Evolutionary conservation across 2,329 filamentous ascomycete species (phyloP).

Genomic region (Fusarium decemcellulare): DNA sequence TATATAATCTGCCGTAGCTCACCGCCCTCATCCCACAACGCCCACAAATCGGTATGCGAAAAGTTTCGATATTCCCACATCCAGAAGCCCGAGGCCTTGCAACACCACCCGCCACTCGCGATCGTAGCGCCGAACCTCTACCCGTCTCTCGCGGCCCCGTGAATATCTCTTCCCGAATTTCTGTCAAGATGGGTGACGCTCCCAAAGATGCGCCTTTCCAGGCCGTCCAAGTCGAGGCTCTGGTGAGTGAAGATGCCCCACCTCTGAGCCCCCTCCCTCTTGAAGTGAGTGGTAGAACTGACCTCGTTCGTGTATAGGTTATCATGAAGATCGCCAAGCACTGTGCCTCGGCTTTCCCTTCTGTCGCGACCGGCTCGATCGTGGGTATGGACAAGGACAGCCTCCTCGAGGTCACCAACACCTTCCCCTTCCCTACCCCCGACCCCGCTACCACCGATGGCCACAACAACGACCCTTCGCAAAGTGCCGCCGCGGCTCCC

Average conservation of each 20-base stretch:
- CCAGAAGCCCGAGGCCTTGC: constrained; percentile 46
- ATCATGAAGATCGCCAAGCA: constrained; percentile 99
- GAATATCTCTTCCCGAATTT: constrained; percentile 41
- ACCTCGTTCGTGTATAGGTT: constrained; percentile 68
- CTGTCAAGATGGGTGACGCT: constrained; percentile 69
- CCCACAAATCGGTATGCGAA: constrained; percentile 60
- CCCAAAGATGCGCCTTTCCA: constrained; percentile 80
- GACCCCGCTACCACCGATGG: constrained; percentile 78
- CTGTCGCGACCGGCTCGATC: constrained; percentile 88
- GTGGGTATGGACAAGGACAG: constrained; percentile 92
- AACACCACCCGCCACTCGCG: constrained; percentile 47
- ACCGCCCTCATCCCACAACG: constrained; percentile 60
- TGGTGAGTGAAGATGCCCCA: constrained; percentile 74
- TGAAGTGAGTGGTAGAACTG: constrained; percentile 43
- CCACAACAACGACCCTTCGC: constrained; percentile 82
- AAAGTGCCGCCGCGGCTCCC: constrained; percentile 87
- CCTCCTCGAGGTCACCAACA: constrained; percentile 91
- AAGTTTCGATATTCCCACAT: constrained; percentile 60
- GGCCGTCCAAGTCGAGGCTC: constrained; percentile 93
- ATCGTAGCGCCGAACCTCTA: constrained; percentile 46
- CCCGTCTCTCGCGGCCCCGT: constrained; percentile 41
- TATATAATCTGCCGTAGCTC: constrained; percentile 52
- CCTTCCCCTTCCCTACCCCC: constrained; percentile 91
- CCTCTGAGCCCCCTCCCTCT: constrained; percentile 48
- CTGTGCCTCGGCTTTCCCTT: constrained; percentile 89